Evolutionary conservation across 306 rosid species (phyloP).

Genomic region (Glycine tomentella): DNA sequence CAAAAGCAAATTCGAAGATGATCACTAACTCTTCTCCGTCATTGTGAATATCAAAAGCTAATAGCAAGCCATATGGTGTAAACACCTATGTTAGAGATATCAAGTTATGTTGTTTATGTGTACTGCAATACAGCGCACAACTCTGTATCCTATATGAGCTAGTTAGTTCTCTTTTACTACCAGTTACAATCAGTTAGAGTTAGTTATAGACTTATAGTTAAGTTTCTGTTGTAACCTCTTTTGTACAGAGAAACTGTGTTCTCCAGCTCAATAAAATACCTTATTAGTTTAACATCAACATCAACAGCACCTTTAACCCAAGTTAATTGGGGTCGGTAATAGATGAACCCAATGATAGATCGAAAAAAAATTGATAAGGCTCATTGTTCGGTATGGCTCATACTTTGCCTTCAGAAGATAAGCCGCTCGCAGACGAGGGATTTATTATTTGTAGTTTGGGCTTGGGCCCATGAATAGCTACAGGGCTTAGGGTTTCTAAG

Average conservation of each 20-base stretch:
- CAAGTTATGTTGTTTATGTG: neutral
- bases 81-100: conserved; percentile 12
- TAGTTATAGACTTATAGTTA: neutral
- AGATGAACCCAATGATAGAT: no score
- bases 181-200: neutral
- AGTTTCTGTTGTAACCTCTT: neutral
- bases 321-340: no score
- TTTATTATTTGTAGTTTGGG: no score
- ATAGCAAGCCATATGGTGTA: neutral
- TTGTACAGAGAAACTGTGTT: neutral
- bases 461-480: no score
- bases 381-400: no score
- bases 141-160: neutral
- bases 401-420: no score
- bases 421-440: no score
- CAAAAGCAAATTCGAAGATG: neutral
- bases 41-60: conserved; percentile 14
- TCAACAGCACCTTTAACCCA: no score
- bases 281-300: no score
- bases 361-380: no score
- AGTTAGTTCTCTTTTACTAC: neutral
- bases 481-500: no score
- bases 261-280: neutral
- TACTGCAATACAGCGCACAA: neutral
- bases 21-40: conserved; percentile 1